phyloP scores from a whole-genome alignment of 805 yeast genomes.

The Hermanozyma aechmeae region DNA sequence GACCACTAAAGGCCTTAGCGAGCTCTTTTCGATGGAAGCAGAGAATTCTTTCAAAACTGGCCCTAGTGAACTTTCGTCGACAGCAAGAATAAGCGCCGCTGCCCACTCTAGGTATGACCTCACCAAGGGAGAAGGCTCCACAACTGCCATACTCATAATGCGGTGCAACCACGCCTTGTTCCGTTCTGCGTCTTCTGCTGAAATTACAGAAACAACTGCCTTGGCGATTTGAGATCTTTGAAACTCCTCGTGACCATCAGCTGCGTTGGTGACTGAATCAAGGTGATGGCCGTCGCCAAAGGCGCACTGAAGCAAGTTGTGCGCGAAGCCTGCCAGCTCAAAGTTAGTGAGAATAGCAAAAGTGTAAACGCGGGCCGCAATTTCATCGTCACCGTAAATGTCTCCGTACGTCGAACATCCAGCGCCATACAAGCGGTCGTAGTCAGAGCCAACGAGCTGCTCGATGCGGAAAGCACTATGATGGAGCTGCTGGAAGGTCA shows the following conservation, averaged over 20 bases:
- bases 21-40: constrained; percentile 8
- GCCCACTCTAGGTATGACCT: constrained; percentile 77
- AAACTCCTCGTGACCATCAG: constrained; percentile 65
- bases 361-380: constrained; percentile 41
- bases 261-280: constrained; percentile 39
- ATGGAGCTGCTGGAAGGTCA: constrained; percentile 43
- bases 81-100: constrained; percentile 32
- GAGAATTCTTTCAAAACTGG: constrained; percentile 10
- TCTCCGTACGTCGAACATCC: constrained; percentile 28
- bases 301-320: constrained; percentile 23
- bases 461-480: constrained; percentile 54
- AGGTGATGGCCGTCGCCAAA: constrained; percentile 27
- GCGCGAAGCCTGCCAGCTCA: constrained; percentile 18
- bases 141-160: too few relatives aligned
- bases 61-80: constrained; percentile 14
- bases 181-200: too few relatives aligned
- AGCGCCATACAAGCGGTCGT: too few relatives aligned
- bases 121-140: constrained; percentile 77
- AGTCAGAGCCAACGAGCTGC: constrained; percentile 34
- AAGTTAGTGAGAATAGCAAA: constrained; percentile 35
- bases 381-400: constrained; percentile 52
- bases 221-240: constrained; percentile 49
- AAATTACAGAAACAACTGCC: constrained; percentile 39
- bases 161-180: too few relatives aligned
- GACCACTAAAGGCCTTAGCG: constrained; percentile 40